Evolutionary conservation across 306 rosid genomes (phyloP), one percentile per base, ranked within the genome.

Genomic region (Casuarina equisetifolia): DNA sequence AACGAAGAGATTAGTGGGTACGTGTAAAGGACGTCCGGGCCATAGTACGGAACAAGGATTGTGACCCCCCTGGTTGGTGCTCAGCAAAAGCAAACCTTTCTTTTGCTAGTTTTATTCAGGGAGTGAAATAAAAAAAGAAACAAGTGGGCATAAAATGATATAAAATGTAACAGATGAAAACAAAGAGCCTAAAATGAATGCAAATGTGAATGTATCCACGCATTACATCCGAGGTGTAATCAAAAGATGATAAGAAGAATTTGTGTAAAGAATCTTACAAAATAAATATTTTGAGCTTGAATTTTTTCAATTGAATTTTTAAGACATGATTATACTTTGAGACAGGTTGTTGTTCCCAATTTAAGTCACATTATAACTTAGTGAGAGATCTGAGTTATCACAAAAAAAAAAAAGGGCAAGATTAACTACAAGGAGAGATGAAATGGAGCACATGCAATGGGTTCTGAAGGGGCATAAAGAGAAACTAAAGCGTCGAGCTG

Each of bases 31-130:
- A 74, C 90, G 86, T 77, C 87, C 69, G 75, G 82, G 76, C 76
- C 81, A 39, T 43, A 69, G 92, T 90, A 90, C 92, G 95, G 95
- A 81, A 84, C 17, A 48, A n/a, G 6, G 1, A 80, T 84, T 84
- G 72, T 91, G 87, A 19, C 46, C 88, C 25, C 25, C 63, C 3
- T 54, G 62, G 36, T 48, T 51, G 59, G 52, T 19, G 79, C 44
- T 76, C 19, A 40, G 55, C 40, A 5, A 54, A 7, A 43, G 74
- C 48, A 8, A 0, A 49, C 8, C 43, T 3, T 38, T 15, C 38
- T 75, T 49, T 75, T 75, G 4, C 40, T 69, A 10, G 70, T 70
- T 50, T 38, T n/a, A 38, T 70, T 76, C 6, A 20, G 19, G 66
- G 58, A 64, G 52, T 53, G 52, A 70, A 46, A 68, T 43, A 58